Percentiles rank a stretch among this genome's conserved stretches.
These are phyloP conservation scores for Aspergillus candidus DNA, from an alignment of 2,329 filamentous ascomycete species.

Conservation along the genomic window DNA sequence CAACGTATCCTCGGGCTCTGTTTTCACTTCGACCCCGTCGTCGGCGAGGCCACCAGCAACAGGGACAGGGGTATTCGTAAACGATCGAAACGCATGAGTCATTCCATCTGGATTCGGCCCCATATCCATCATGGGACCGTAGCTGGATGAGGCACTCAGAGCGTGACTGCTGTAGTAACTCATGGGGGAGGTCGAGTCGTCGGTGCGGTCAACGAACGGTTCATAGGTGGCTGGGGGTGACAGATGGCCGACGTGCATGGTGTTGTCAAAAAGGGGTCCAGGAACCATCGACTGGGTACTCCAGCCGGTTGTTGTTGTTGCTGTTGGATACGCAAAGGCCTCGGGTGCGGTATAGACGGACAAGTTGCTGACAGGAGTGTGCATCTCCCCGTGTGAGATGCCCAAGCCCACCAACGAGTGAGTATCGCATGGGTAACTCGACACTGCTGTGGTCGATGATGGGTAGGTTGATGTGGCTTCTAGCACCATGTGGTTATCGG, in stretches of 20 bases:
- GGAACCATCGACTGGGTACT: conserved; percentile 16
- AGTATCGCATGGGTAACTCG: conserved; percentile 13
- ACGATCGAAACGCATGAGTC: conserved; percentile 16
- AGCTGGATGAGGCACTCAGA: conserved; percentile 21
- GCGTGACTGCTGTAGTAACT: conserved; percentile 19
- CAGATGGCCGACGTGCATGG: conserved; percentile 18
- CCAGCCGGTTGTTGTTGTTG: conserved; percentile 10
- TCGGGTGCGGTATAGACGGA: conserved; percentile 14
- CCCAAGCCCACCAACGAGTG: conserved; percentile 24
- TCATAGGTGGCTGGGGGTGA: conserved; percentile 19
- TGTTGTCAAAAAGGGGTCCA: conserved; percentile 16
- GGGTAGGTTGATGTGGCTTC: conserved; percentile 20
- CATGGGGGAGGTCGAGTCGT: conserved; percentile 19
- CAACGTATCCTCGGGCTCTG: conserved; percentile 15
- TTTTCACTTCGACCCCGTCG: conserved; percentile 5
- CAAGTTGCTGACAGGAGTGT: conserved; percentile 17
- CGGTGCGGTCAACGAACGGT: conserved; percentile 16
- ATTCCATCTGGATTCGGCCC: conserved; percentile 9
- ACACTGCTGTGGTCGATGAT: conserved; percentile 13
- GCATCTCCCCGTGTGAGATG: conserved; percentile 24
- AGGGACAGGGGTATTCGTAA: conserved; percentile 22
- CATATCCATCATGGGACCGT: conserved; percentile 17
- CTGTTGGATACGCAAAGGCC: conserved; percentile 16
- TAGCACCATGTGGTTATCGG: conserved; percentile 10
- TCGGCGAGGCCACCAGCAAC: conserved; percentile 16